A percentile compares a stretch with the other conserved stretches of the same genome.
Conservation (phyloP, 2,329 filamentous ascomycete genomes). For the Torrubiella hemipterigena region DNA sequence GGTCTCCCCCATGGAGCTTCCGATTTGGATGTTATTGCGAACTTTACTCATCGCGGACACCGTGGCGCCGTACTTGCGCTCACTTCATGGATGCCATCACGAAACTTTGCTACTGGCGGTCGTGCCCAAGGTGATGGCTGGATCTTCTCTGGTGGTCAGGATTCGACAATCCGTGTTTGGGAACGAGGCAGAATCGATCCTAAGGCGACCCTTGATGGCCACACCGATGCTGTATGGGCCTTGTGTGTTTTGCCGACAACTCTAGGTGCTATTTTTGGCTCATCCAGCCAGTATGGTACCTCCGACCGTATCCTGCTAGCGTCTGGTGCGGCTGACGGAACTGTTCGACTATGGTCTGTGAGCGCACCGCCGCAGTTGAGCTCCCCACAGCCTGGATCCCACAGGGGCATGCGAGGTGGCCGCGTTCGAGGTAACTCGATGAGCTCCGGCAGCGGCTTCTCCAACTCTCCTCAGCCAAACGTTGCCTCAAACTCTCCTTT, state of each 20-base stretch:
- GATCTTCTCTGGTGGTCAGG: constrained; percentile 96
- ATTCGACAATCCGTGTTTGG: constrained; percentile 89
- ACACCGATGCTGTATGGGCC: constrained; percentile 93
- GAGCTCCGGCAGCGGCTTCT: constrained; percentile 86
- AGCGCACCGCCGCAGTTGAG: constrained; percentile 79
- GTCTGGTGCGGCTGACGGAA: constrained; percentile 83
- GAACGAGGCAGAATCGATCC: constrained; percentile 89
- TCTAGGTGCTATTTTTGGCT: constrained; percentile 68
- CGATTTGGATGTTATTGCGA: constrained; percentile 83
- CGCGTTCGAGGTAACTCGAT: constrained; percentile 84
- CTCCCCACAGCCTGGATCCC: constrained; percentile 60
- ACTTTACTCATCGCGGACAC: constrained; percentile 92
- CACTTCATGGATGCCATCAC: constrained; percentile 75
- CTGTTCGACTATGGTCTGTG: constrained; percentile 87
- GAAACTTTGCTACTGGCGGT: constrained; percentile 81
- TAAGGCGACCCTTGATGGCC: constrained; percentile 86
- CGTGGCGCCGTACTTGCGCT: constrained; percentile 80
- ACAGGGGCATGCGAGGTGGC: constrained; percentile 51
- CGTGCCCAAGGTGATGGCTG: constrained; percentile 86
- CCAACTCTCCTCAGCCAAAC: constrained; percentile 79
- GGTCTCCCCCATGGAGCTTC: constrained; percentile 41
- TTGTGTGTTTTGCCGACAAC: constrained; percentile 85
- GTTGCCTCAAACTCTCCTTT: constrained; percentile 79
- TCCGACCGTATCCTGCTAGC: constrained; percentile 82
- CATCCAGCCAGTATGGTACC: constrained; percentile 60